phyloP scores from a whole-genome alignment of 2,329 filamentous ascomycete genomes.

The Alternaria arborescens region DNA sequence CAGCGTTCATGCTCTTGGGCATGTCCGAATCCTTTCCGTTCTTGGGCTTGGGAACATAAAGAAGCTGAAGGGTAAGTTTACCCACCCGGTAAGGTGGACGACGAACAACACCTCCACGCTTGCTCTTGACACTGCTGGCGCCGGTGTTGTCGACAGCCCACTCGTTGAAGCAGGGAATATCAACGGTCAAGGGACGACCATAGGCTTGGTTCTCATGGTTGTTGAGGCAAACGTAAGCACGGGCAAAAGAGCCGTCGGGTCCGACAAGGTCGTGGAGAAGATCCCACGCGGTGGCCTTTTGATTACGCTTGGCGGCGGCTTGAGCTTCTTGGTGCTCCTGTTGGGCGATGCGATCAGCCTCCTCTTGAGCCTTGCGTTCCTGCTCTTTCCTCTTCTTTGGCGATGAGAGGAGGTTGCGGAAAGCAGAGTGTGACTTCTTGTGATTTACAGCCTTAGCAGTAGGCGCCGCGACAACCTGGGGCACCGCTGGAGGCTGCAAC shows the following conservation, averaged over 20 bases:
- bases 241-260: conserved; percentile 93
- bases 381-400: conserved; percentile 97
- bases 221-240: conserved; percentile 91
- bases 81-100: conserved; percentile 95
- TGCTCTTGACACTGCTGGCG: conserved; percentile 92
- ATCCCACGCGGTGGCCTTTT: conserved; percentile 81
- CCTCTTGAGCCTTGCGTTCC: conserved; percentile 82
- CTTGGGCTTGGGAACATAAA: conserved; percentile 94
- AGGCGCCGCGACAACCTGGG: conserved; percentile 55
- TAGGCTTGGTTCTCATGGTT: conserved; percentile 90
- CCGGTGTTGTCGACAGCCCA: conserved; percentile 89
- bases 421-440: conserved; percentile 78
- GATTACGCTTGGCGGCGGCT: conserved; percentile 61
- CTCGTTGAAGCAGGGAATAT: conserved; percentile 97
- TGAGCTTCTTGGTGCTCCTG: conserved; percentile 53
- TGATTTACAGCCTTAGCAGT: conserved; percentile 73
- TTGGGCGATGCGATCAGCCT: conserved; percentile 74
- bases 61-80: conserved; percentile 89
- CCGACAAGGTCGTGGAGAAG: conserved; percentile 84
- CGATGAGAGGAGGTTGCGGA: conserved; percentile 84
- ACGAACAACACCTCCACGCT: conserved; percentile 77
- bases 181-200: conserved; percentile 84
- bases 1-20: conserved; percentile 99
- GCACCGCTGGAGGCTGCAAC: conserved; percentile 75
- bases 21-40: conserved; percentile 90